Evolutionary conservation across 495 filamentous ascomycete genomes (phyloP).

Genomic region (Lophium mytilinum): DNA sequence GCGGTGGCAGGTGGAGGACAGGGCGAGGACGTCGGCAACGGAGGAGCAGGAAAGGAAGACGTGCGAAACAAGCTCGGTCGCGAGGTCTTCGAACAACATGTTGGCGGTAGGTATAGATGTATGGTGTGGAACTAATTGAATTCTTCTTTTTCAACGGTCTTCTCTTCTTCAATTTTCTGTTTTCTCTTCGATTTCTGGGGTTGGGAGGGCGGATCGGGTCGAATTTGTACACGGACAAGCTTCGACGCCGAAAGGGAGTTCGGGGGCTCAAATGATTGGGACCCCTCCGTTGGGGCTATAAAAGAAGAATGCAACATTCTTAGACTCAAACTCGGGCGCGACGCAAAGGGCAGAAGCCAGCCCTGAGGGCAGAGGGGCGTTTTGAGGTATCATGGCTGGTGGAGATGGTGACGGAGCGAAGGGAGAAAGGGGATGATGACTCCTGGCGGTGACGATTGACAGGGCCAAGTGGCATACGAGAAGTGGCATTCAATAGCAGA

Average conservation of each 20-base stretch:
- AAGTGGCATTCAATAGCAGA: neutral
- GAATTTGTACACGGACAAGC: constrained; percentile 24
- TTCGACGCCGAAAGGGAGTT: constrained; percentile 31
- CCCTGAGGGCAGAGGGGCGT: constrained; percentile 12
- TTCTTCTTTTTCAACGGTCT: neutral
- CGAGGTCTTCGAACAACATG: constrained; percentile 42
- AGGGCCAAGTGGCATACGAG: neutral
- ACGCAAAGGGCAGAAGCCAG: constrained; percentile 14
- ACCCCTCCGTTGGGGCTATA: constrained; percentile 76
- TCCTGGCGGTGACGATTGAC: neutral
- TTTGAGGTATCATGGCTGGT: constrained; percentile 16
- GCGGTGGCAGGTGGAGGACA: constrained; percentile 47
- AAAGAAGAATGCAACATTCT: constrained; percentile 38
- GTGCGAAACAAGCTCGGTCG: constrained; percentile 55
- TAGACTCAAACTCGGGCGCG: constrained; percentile 24
- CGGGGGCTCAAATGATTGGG: constrained; percentile 42
- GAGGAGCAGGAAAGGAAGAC: constrained; percentile 49
- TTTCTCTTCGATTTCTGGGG: constrained; percentile 16
- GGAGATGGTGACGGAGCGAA: constrained; percentile 9
- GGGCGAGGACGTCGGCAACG: constrained; percentile 45
- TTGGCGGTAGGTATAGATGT: constrained; percentile 27
- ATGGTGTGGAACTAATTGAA: neutral
- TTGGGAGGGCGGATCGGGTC: constrained; percentile 4
- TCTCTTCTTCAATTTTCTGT: constrained; percentile 13
- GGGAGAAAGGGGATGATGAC: constrained; percentile 2